Conservation (phyloP, 257 asterid genomes). For the Knoxia roxburghii region DNA sequence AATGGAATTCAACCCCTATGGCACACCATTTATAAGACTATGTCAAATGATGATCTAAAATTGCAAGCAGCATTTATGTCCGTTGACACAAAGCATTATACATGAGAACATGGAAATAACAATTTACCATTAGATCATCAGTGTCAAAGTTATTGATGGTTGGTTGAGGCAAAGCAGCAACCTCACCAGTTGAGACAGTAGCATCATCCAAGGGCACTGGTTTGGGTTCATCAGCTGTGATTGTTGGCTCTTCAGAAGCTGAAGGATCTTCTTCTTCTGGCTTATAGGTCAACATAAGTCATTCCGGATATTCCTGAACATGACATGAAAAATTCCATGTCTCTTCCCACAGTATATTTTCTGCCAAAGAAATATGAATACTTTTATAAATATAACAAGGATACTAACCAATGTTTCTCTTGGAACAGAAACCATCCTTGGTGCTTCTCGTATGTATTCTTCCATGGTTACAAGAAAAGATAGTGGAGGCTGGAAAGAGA, state of each 20-base stretch:
- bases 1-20: slow-evolving; percentile 70
- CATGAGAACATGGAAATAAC: slow-evolving; percentile 9
- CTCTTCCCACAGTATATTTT: not conserved
- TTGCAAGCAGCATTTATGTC: slow-evolving; percentile 8
- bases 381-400: not conserved
- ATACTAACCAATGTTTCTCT: slow-evolving; percentile 37
- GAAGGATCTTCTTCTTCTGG: slow-evolving; percentile 69
- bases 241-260: slow-evolving; percentile 56
- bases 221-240: slow-evolving; percentile 38
- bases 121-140: slow-evolving; percentile 76
- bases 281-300: slow-evolving; percentile 90
- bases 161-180: slow-evolving; percentile 37
- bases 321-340: not conserved
- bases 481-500: slow-evolving; percentile 44
- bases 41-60: slow-evolving; percentile 10
- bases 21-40: slow-evolving; percentile 8
- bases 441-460: slow-evolving; percentile 52
- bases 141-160: slow-evolving; percentile 46
- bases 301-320: slow-evolving; percentile 85
- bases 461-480: slow-evolving; percentile 54
- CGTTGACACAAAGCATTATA: slow-evolving; percentile 3
- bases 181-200: slow-evolving; percentile 40
- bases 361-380: not conserved
- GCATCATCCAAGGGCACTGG: slow-evolving; percentile 44
- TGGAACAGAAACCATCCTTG: slow-evolving; percentile 47